Evolutionary conservation across 768 basidiomycete species (phyloP).

Genomic region (Suillus placidus): DNA sequence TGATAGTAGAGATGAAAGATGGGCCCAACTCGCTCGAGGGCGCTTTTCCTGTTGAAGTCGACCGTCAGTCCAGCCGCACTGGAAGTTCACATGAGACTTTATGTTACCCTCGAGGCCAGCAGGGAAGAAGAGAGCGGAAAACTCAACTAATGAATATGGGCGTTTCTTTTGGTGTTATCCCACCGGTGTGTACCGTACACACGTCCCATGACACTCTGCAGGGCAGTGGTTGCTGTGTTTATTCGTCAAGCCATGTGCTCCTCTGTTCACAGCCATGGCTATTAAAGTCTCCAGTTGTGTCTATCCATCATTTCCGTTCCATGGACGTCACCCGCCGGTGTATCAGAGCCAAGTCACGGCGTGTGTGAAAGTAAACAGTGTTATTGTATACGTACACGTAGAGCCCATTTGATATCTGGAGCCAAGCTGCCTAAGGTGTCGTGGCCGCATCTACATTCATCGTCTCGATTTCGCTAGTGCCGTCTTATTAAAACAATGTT

Average conservation of each 20-base stretch:
- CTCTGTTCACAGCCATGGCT: neutral
- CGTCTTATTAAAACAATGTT: neutral
- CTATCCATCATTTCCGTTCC: neutral
- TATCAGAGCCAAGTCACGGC: too few species aligned
- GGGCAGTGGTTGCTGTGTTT: neutral
- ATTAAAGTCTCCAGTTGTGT: neutral
- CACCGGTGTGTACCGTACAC: neutral
- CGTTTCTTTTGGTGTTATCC: neutral
- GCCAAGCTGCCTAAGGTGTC: too few species aligned
- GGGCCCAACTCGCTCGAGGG: too few species aligned
- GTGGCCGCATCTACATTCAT: too few species aligned
- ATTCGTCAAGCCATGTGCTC: neutral
- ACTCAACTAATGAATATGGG: neutral
- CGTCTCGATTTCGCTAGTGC: neutral
- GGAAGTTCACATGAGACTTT: neutral
- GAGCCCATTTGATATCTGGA: too few species aligned
- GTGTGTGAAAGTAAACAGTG: too few species aligned
- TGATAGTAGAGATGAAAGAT: too few species aligned
- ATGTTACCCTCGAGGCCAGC: neutral
- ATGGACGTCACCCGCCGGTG: neutral
- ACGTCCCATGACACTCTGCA: neutral
- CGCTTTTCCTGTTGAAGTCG: neutral
- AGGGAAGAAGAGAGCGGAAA: neutral
- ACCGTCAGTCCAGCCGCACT: neutral
- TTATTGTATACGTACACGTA: neutral